A percentile compares a stretch with the other conserved stretches of the same genome.
Evolutionary conservation across 805 yeast genomes (phyloP).

Genomic region (Danielia reshetovae): DNA sequence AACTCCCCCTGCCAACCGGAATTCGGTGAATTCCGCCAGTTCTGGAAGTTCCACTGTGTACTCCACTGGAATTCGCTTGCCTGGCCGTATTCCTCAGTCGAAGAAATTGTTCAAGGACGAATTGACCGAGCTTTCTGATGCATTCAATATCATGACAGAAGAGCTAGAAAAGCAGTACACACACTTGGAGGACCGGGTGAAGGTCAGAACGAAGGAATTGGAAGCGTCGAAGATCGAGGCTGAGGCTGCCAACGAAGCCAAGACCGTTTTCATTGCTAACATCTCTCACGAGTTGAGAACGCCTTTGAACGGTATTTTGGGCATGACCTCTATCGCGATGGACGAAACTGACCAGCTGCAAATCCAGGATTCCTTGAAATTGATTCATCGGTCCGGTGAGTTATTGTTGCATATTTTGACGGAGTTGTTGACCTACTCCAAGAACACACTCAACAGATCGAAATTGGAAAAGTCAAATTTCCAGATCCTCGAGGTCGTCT

Average conservation of each 20-base stretch:
- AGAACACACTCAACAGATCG: slow-evolving; percentile 80
- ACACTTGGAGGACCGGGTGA: slow-evolving; percentile 83
- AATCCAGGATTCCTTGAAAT: slow-evolving; percentile 69
- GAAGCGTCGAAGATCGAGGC: slow-evolving; percentile 87
- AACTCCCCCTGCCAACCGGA: slow-evolving; percentile 6
- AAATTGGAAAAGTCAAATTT: slow-evolving; percentile 82
- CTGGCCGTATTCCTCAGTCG: slow-evolving; percentile 31
- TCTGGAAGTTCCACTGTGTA: slow-evolving; percentile 33
- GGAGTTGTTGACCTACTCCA: slow-evolving; percentile 87
- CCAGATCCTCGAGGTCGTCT: slow-evolving; percentile 71
- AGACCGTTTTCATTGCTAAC: slow-evolving; percentile 88
- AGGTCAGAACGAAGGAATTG: slow-evolving; percentile 78
- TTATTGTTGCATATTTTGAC: slow-evolving; percentile 82
- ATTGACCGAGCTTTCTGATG: slow-evolving; percentile 79
- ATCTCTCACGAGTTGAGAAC: slow-evolving; percentile 93
- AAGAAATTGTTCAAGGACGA: slow-evolving; percentile 70
- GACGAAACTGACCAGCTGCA: slow-evolving; percentile 69
- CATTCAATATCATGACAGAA: slow-evolving; percentile 88
- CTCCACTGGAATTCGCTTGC: slow-evolving; percentile 38
- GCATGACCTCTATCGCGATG: slow-evolving; percentile 93
- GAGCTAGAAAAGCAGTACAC: slow-evolving; percentile 81
- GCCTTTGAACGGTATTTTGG: slow-evolving; percentile 92
- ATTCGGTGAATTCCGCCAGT: slow-evolving; percentile 28
- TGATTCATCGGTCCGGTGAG: slow-evolving; percentile 91
- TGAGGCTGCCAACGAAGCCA: slow-evolving; percentile 94